Base-by-base conservation (phyloP, 345 rosid genomes). In the Bruguiera parviflora region DNA sequence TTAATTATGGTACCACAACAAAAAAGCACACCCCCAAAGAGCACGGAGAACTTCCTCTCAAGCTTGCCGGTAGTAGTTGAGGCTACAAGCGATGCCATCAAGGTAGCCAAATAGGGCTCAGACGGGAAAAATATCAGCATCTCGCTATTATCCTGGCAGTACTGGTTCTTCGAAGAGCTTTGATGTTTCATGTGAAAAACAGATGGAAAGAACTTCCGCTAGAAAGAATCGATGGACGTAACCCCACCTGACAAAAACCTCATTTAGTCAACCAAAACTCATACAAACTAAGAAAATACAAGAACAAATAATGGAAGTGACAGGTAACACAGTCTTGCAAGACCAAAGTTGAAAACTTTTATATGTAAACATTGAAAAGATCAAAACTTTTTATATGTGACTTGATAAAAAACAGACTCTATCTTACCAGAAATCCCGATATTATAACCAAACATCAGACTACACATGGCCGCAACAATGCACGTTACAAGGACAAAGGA, bases 401-500 rank as follows among this genome's bases (percentile, higher is more conserved):
- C 10, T 7, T 6, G 39, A 29, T 16, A 5, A 11, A 43, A 27
- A 18, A 62, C 1, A 24, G 16, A 39, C 18, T 31, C 5, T 5
- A 53, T 22, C 58, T 79, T 73, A 90, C 98, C 97, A 8, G 98
- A 93, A 69, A 93, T 94, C 20, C 98, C 98, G 27, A 93, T 89
- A 77, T 93, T 97, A 64, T 93, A 93, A 20, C 98, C 98, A 57
- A 94, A 94, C 79, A 94, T 94, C 77, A 94, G 84, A 72, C 98
- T 97, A 2, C 98, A 97, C 98, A 91, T 94, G 85, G 91, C 94
- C 19, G 97, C 98, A 28, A 94, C 90, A 25, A 94, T 73, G 68
- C 97, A 94, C 33, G 98, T 91, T 58, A 88, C 83, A 31, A 75
- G 71, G 64, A 94, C 98, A 69, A 68, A 94, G 3, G 73, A 85